Evolutionary conservation across 2,329 filamentous ascomycete species (phyloP).

Genomic region (Fusarium sp.): DNA sequence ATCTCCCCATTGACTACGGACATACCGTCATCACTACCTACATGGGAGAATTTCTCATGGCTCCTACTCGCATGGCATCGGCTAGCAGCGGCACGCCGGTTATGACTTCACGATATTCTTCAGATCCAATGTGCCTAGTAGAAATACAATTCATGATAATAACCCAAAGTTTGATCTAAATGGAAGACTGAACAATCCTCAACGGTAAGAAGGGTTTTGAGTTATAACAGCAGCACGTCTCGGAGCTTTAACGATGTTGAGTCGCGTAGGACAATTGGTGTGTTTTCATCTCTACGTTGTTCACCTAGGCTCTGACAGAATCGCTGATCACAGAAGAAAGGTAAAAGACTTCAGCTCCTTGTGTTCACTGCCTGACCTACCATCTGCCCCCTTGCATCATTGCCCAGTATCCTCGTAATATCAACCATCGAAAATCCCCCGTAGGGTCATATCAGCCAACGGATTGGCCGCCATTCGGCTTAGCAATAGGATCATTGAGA

Average conservation of each 20-base stretch:
- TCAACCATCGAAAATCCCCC: fast-evolving
- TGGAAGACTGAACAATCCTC: neutral
- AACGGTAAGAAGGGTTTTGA: neutral
- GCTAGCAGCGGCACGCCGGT: neutral
- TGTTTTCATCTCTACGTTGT: neutral
- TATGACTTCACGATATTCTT: no score
- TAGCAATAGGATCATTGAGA: neutral
- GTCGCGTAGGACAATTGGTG: fast-evolving
- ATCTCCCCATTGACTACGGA: neutral
- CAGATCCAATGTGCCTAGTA: no score
- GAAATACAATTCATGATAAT: no score
- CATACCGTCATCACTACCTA: neutral
- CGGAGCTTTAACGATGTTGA: fast-evolving
- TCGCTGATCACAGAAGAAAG: neutral
- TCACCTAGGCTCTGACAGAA: fast-evolving
- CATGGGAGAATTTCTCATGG: neutral
- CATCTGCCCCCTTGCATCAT: fast-evolving
- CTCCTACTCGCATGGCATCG: neutral
- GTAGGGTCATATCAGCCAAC: fast-evolving
- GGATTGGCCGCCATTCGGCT: fast-evolving
- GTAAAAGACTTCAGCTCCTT: fast-evolving
- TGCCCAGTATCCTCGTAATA: fast-evolving
- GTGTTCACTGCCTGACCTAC: fast-evolving
- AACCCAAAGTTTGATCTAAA: fast-evolving
- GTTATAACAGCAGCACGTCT: neutral